These are phyloP conservation scores for Suillus sp. DNA, from an alignment of 768 basidiomycete species.

Conservation along the genomic window DNA sequence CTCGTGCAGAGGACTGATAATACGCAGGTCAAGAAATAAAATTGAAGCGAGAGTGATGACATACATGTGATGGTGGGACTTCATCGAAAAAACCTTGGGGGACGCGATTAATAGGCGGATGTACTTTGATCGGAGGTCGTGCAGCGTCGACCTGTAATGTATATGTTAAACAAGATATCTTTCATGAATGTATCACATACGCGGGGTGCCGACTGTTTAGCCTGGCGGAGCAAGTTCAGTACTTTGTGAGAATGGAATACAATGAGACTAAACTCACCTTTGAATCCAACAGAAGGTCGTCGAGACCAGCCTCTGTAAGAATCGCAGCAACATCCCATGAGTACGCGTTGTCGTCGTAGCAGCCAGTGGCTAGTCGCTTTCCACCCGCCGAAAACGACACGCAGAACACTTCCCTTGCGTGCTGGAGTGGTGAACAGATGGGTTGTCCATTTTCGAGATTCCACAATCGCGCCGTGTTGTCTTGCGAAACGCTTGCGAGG, in stretches of 20 bases:
- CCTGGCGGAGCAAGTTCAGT: not conserved
- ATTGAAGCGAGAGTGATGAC: not conserved
- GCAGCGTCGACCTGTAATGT: not conserved
- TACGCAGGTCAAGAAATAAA: not conserved
- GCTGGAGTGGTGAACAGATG: not conserved
- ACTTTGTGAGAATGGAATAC: not conserved
- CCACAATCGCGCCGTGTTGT: constrained; percentile 9
- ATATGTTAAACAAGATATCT: not conserved
- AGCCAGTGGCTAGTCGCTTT: not conserved
- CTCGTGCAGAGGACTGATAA: not conserved
- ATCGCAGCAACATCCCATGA: not conserved
- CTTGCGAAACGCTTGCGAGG: constrained; percentile 16
- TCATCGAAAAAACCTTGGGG: not conserved
- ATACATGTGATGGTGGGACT: not conserved
- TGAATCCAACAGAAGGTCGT: not conserved
- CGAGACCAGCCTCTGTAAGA: not conserved
- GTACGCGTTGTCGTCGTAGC: not conserved
- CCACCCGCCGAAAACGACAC: constrained; percentile 5
- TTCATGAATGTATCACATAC: not conserved
- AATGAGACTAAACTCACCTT: not conserved
- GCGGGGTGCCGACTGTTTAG: not conserved
- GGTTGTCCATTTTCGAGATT: not conserved
- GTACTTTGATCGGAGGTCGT: not conserved
- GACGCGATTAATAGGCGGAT: not conserved
- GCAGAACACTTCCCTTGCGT: not conserved